phyloP scores from a whole-genome alignment of 495 filamentous ascomycete species.

The Aspergillus kassunensis region DNA sequence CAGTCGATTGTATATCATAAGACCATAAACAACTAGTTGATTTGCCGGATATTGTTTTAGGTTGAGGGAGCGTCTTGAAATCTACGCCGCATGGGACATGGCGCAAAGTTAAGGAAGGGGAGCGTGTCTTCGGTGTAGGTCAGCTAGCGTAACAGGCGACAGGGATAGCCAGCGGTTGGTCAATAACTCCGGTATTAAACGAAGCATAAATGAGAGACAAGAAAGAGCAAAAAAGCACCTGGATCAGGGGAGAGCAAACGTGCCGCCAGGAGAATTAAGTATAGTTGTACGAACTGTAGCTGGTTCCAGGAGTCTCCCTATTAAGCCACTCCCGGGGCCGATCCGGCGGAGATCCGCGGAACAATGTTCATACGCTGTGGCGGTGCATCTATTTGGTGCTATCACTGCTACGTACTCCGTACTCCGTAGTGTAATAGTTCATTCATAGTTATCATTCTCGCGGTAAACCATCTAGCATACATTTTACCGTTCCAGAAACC shows the following conservation, averaged over 20 bases:
- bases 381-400: constrained; percentile 28
- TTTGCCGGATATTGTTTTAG: background rate
- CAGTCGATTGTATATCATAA: constrained; percentile 25
- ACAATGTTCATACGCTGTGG: constrained; percentile 36
- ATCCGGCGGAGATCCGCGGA: constrained; percentile 31
- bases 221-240: background rate
- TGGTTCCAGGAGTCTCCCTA: constrained; percentile 14
- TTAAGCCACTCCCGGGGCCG: constrained; percentile 35
- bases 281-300: constrained; percentile 2
- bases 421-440: background rate
- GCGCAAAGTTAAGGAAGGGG: constrained; percentile 9
- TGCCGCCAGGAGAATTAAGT: background rate
- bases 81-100: constrained; percentile 17
- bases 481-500: background rate
- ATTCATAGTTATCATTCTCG: background rate
- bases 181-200: background rate
- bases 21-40: constrained; percentile 28
- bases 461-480: background rate
- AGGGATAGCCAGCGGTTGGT: background rate
- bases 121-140: constrained; percentile 4
- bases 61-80: background rate
- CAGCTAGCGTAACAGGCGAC: background rate
- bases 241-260: background rate
- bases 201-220: background rate
- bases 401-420: background rate